phyloP scores from a whole-genome alignment of 2,329 filamentous ascomycete species.

The Grosmannia huntii region DNA sequence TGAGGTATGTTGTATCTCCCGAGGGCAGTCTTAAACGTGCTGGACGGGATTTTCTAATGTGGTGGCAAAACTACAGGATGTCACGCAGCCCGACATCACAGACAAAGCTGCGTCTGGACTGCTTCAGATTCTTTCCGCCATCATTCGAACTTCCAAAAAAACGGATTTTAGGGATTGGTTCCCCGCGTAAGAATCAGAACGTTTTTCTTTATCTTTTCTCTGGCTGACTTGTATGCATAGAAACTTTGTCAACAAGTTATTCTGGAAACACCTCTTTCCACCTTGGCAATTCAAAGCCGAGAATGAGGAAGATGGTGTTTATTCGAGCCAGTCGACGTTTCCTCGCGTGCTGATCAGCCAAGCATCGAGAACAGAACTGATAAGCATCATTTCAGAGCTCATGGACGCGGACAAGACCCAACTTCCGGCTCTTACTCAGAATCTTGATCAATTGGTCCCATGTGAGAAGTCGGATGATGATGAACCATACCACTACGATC shows the following conservation, averaged over 20 bases:
- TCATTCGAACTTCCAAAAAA: slow-evolving; percentile 13
- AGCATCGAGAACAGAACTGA: slow-evolving; percentile 44
- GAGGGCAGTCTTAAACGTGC: background rate
- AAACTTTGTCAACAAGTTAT: slow-evolving; percentile 33
- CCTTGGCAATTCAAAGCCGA: slow-evolving; percentile 20
- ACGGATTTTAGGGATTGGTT: slow-evolving; percentile 4
- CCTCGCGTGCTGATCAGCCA: slow-evolving; percentile 35
- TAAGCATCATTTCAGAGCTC: slow-evolving; percentile 45
- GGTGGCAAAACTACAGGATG: slow-evolving; percentile 18
- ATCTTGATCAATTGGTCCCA: slow-evolving; percentile 36
- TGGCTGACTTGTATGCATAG: background rate
- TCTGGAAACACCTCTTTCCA: slow-evolving; percentile 56
- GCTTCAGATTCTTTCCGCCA: slow-evolving; percentile 20
- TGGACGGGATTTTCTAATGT: background rate
- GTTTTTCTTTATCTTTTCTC: background rate
- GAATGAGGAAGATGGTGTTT: slow-evolving; percentile 4
- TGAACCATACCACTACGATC: slow-evolving; percentile 46
- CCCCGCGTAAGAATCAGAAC: slow-evolving; percentile 1
- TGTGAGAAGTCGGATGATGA: slow-evolving; percentile 29
- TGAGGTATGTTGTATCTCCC: slow-evolving; percentile 14
- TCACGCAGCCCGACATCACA: slow-evolving; percentile 22
- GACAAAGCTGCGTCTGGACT: slow-evolving; percentile 26
- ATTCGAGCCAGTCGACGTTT: slow-evolving; percentile 12
- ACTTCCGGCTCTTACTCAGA: slow-evolving; percentile 37
- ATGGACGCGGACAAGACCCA: slow-evolving; percentile 37